Evolutionary conservation across 208 protist species (phyloP).

Genomic region (Acanthamoeba culbertsoni): DNA sequence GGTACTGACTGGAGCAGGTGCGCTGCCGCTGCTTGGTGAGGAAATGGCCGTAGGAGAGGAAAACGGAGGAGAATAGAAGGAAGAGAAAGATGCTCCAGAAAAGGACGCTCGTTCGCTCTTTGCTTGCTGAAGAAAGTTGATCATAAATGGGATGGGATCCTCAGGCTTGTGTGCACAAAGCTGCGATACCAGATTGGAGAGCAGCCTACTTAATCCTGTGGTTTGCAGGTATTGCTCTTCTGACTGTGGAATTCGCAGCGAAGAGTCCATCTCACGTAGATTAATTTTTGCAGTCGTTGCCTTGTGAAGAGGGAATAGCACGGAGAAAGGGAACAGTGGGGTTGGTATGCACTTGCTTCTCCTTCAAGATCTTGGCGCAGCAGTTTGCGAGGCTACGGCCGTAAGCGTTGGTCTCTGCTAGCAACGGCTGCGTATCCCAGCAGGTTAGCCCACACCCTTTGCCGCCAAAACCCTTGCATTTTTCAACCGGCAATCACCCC

Average conservation of each 20-base stretch:
- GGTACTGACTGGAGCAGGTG: background rate
- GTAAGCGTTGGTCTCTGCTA: no score
- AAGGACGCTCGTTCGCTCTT: background rate
- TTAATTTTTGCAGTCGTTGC: no score
- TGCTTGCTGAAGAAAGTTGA: constrained; percentile 45
- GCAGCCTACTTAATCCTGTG: constrained; percentile 14
- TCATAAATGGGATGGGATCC: constrained; percentile 30
- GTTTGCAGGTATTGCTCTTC: constrained; percentile 53
- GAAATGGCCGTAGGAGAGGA: background rate
- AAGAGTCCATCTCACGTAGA: no score
- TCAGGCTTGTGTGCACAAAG: constrained; percentile 46
- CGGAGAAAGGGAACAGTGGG: no score
- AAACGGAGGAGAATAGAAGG: background rate
- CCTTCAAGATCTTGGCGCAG: no score
- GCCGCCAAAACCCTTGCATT: no score
- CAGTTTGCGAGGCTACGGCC: no score
- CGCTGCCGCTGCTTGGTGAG: background rate
- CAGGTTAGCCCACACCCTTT: no score
- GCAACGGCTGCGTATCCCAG: no score
- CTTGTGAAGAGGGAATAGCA: no score
- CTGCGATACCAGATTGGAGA: constrained; percentile 43
- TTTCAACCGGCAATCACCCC: no score
- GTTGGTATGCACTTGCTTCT: no score
- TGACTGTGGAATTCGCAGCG: background rate
- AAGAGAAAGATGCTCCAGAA: background rate